Conservation (phyloP, 2,329 filamentous ascomycete genomes). For the Dactylellina drechsleri region DNA sequence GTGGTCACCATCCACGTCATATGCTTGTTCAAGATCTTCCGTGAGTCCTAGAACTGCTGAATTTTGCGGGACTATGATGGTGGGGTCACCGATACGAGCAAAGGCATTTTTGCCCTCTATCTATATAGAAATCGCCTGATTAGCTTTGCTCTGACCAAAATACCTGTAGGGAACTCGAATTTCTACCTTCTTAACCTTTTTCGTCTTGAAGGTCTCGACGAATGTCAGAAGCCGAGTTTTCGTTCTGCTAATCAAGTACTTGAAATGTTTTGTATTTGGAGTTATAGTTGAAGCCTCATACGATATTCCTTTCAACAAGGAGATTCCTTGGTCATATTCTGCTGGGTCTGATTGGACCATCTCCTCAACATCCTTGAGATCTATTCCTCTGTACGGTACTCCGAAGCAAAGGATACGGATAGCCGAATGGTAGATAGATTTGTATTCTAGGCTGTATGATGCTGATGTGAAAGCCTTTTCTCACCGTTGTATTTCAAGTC, state of each 20-base stretch:
- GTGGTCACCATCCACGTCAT: constrained; percentile 28
- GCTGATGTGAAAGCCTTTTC: constrained; percentile 25
- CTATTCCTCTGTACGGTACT: constrained; percentile 42
- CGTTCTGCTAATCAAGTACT: background rate
- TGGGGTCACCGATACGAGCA: constrained; percentile 13
- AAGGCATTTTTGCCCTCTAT: constrained; percentile 5
- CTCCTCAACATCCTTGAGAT: constrained; percentile 25
- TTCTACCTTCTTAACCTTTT: constrained; percentile 25
- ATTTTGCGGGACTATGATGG: constrained; percentile 23
- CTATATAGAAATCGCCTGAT: background rate
- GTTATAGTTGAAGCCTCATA: constrained; percentile 30
- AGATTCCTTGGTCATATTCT: constrained; percentile 22
- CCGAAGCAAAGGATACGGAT: constrained; percentile 36
- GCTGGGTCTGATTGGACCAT: constrained; percentile 19
- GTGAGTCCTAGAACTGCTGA: constrained; percentile 28
- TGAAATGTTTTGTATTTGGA: constrained; percentile 12
- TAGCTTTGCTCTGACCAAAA: background rate
- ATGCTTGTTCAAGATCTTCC: constrained; percentile 16
- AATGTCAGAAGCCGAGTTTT: constrained; percentile 24
- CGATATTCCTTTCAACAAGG: constrained; percentile 2
- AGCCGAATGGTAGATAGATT: constrained; percentile 33
- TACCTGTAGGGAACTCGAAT: background rate
- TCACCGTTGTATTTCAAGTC: background rate
- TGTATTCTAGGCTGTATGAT: constrained; percentile 6
- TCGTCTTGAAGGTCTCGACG: constrained; percentile 30